Evolutionary conservation across 192 early-diverging fungal genomes (phyloP), one percentile per base, ranked within the genome.

Genomic region (Coemansia sp.): DNA sequence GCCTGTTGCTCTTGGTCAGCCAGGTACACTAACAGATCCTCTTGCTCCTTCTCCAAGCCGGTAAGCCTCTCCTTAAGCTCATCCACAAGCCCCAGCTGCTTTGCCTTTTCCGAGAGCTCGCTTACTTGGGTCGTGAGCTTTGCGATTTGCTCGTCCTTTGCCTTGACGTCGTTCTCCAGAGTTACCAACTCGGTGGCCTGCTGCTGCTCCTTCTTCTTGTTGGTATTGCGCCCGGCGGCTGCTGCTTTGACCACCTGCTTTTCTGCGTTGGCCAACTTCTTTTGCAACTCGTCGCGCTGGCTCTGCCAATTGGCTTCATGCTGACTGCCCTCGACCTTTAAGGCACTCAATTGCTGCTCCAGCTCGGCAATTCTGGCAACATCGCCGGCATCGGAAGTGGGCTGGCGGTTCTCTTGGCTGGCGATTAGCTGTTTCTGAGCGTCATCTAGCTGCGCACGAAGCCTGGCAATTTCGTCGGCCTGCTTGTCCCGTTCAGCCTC

Each of bases 11-110:
- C 94, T 69, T 94, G 93, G 51, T 96, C 95, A 2, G 91, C 92
- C 66, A 95, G 69, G 60, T 87, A 92, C 32, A 94, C 88, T 38
- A 95, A 79, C 62, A 95, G 69, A 69, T 96, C 94, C 62, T 95
- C 94, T 58, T 93, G 92, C 67, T 94, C 92, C 62, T 86, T 87
- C 71, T 89, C 87, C 23, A 76, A 23, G 4, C 60, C 57, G 0
- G 70, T 69, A 3, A 84, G 32, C 62, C 67, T 82, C 69, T 44
- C 90, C 66, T 66, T 86, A 38, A 70, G 64, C 62, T 67, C 82
- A n/a, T 66, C 77, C 39, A 71, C 57, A 14, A 48, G 15, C 19
- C 38, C 75, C 14, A 66, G n/a, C 19, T 68, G 34, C 63, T 72
- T 72, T 31, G 50, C 46, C 63, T 67, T 71, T 23, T 69, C 53